Base-by-base conservation (phyloP, 352 stramenopile genomes). In the Phytopythium mirpurense region DNA sequence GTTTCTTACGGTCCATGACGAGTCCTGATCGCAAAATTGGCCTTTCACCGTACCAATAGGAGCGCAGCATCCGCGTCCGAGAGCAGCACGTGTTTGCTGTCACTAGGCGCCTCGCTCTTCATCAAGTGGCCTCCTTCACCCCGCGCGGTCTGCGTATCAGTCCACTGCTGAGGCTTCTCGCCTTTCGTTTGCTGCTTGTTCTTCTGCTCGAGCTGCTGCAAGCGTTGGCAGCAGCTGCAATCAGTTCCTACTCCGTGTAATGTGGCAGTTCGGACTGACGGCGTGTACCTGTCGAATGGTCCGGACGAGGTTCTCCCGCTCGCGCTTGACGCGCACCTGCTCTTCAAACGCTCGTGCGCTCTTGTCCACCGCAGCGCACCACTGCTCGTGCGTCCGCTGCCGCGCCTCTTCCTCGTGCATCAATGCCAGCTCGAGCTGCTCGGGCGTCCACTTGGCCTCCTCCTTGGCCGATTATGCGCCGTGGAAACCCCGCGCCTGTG, bases 241-340 rank as follows among this genome's bases (percentile, higher is more conserved):
- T 42, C 36, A 42, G 36, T 42, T 42, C 0, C 15, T 15, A 19
- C 35, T 12, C 35, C n/a, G n/a, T n/a, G n/a, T n/a, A n/a, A n/a
- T n/a, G n/a, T n/a, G n/a, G n/a, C n/a, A n/a, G n/a, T n/a, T n/a
- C n/a, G n/a, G n/a, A n/a, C n/a, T n/a, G n/a, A n/a, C n/a, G n/a
- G n/a, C n/a, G n/a, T 36, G 8, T 52, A 88, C 77, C 75, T 90
- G 67, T 51, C 79, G 75, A 54, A 90, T 72, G 14, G 74, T 59
- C 10, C 55, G 53, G 34, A 91, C 67, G 14, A 91, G 54, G 18
- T 67, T 59, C 61, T 70, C 57, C 0, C 80, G 68, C 59, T 91
- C 78, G 9, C 67, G 59, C 23, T 75, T 44, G 45, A 90, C 65
- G 16, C 62, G 69, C 52, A 61, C 63, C 41, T 74, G 70, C 32